Base-by-base conservation (phyloP, 306 rosid genomes). In the Medicago ruthenica region DNA sequence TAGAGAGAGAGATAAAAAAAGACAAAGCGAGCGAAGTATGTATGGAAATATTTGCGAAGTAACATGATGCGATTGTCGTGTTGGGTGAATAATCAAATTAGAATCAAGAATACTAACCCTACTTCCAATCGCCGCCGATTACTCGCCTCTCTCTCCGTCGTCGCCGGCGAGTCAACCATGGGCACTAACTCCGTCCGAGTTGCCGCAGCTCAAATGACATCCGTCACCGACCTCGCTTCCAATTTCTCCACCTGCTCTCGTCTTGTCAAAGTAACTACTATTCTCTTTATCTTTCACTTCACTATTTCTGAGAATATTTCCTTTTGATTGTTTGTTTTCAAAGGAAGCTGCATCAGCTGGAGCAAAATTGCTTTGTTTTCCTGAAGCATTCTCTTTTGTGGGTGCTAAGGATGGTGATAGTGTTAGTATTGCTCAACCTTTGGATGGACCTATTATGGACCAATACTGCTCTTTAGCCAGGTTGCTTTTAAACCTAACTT, bases 141-240 rank as follows among this genome's bases (percentile, higher is more conserved):
- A 10, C 83, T 37, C 4, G 34, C 70, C 17, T 13, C 71, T 27
- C 78, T 41, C 74, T 72, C 78, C 5, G 6, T 39, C 60, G 45
- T 81, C 60, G 45, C 81, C 65, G 80, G 80, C 73, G 84, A 61
- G 42, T 81, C 82, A 36, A 55, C 27, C 79, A 92, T 90, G 99
- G 85, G 92, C 54, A 50, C 84, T 21, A 85, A 79, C 86, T 74
- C 97, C 9, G 71, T 90, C 81, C 84, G 97, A 79, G 93, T 95
- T 34, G 99, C 99, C 45, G 99, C 96, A 11, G 97, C 90, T 74
- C 97, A 95, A 86, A 95, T 95, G 97, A 90, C 96, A 50, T 95
- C 99, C 80, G 54, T 87, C 84, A 90, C 84, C 77, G 97, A 90
- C 77, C 81, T 92, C 67, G 92, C 89, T 39, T 76, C 88, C 55